A percentile compares a stretch with the other conserved stretches of the same genome.
phyloP scores from a whole-genome alignment of 108 stramenopile species.

The Cyclotella cryptica region DNA sequence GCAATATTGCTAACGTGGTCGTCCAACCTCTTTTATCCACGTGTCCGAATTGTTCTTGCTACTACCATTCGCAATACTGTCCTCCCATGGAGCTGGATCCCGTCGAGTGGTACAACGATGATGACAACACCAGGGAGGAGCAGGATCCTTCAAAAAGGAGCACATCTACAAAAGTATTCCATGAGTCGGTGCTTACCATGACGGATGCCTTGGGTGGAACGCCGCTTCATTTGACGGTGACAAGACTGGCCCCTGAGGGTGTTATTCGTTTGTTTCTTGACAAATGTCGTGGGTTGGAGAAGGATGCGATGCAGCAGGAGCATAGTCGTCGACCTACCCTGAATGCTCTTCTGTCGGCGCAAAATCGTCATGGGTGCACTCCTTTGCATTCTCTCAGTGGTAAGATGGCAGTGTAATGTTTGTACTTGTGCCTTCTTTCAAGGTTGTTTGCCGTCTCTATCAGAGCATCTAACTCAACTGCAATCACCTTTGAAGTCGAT shows the following conservation, averaged over 20 bases:
- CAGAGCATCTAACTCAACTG: background rate
- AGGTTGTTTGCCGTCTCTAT: background rate
- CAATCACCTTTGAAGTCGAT: background rate
- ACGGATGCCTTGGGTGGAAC: constrained; percentile 38
- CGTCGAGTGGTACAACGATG: constrained; percentile 8
- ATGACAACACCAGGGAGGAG: no score
- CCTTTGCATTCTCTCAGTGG: constrained; percentile 33
- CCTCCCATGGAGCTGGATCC: constrained; percentile 21
- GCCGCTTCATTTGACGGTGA: constrained; percentile 30
- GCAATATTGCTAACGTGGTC: background rate
- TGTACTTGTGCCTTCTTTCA: background rate
- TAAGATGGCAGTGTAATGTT: background rate
- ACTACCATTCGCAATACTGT: constrained; percentile 21
- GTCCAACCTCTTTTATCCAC: background rate
- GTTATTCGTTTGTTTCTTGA: constrained; percentile 21
- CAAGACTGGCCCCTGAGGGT: constrained; percentile 30
- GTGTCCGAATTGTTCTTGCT: constrained; percentile 11
- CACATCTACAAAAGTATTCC: background rate
- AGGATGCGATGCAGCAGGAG: no score
- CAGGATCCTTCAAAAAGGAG: background rate
- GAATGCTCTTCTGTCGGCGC: constrained; percentile 21
- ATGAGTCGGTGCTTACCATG: constrained; percentile 42
- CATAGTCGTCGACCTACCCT: constrained; percentile 19
- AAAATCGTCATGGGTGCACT: constrained; percentile 36
- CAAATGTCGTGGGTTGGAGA: constrained; percentile 13